Evolutionary conservation across 768 basidiomycete species (phyloP), one percentile per base, ranked within the genome.

Genomic region (Termitomyces sp.): DNA sequence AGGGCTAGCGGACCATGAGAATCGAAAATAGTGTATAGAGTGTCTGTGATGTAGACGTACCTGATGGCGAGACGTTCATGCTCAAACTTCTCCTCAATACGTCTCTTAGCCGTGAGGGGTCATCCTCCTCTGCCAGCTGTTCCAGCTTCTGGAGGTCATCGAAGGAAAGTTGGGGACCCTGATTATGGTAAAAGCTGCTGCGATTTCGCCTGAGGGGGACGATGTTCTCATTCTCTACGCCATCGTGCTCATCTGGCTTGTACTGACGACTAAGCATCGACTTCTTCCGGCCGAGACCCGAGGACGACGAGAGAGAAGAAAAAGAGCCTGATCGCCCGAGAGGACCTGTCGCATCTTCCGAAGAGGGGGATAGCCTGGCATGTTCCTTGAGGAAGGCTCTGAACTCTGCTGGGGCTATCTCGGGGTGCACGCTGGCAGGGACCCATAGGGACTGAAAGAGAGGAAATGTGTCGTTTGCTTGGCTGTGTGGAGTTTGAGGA

Each of bases 251-350:
- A 44, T 83, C 75, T 22, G 97, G 97, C 55, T 85, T 84, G 75
- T 98, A 98, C 74, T 96, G 96, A 63, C 92, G 84, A 67, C 92
- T 92, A 32, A 99, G 85, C 95, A 98, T 95, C 1, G 93, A 95
- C 73, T 88, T 86, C 80, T 89, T 95, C 63, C 95, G 85, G 42
- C 83, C 87, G n/a, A 97, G 82, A 44, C 78, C 75, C 1, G 78
- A 78, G 49, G 79, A 75, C 36, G 75, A 70, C 35, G 73, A 72
- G 38, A 74, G 66, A 49, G 81, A 79, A 22, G 79, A 71, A 35
- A 74, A 70, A 6, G 83, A 83, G 62, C 71, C 73, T 8, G 87
- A 79, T 66, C 83, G 76, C 39, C 66, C 70, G 7, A 80, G 67
- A 3, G 67, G 59, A 28, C 65, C 61, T 59, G 71, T 69, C n/a